These are phyloP conservation scores for Chaetomiaceae sp. DNA, from an alignment of 2,329 filamentous ascomycete genomes.

Conservation along the genomic window DNA sequence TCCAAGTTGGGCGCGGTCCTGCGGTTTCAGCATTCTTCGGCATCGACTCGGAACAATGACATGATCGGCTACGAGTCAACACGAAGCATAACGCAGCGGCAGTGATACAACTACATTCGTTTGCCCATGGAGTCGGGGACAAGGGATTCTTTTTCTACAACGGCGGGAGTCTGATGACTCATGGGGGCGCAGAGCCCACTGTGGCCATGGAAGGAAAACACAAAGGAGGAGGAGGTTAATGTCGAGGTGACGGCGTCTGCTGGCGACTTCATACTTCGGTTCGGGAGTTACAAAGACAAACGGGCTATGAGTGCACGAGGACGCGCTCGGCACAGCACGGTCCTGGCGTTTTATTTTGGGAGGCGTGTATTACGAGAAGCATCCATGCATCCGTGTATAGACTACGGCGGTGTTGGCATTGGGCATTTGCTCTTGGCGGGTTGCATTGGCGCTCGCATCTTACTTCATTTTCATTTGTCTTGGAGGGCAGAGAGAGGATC, in stretches of 20 bases:
- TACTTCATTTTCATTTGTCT: background rate
- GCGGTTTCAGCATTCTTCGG: conserved; percentile 13
- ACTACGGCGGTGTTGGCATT: conserved; percentile 21
- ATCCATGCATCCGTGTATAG: conserved; percentile 20
- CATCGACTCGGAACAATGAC: conserved; percentile 13
- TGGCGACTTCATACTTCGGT: background rate
- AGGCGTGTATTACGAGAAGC: conserved; percentile 15
- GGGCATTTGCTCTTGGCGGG: conserved; percentile 5
- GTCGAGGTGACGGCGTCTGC: background rate
- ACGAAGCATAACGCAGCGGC: background rate
- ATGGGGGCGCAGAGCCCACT: background rate
- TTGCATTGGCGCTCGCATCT: conserved; percentile 4
- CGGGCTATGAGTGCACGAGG: background rate
- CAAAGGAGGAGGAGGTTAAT: background rate
- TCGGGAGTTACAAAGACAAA: conserved; percentile 3
- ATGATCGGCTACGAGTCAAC: conserved; percentile 5
- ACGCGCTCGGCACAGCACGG: background rate
- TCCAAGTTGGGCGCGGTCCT: background rate
- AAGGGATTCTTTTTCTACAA: conserved; percentile 1
- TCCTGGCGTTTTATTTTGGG: background rate
- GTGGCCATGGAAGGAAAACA: conserved; percentile 1
- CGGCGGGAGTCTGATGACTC: background rate
- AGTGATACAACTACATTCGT: conserved; percentile 11
- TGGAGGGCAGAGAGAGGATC: conserved; percentile 7
- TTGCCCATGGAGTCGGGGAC: background rate